Evolutionary conservation across 306 rosid species (phyloP).

Genomic region (Herpetospermum pedunculosum): DNA sequence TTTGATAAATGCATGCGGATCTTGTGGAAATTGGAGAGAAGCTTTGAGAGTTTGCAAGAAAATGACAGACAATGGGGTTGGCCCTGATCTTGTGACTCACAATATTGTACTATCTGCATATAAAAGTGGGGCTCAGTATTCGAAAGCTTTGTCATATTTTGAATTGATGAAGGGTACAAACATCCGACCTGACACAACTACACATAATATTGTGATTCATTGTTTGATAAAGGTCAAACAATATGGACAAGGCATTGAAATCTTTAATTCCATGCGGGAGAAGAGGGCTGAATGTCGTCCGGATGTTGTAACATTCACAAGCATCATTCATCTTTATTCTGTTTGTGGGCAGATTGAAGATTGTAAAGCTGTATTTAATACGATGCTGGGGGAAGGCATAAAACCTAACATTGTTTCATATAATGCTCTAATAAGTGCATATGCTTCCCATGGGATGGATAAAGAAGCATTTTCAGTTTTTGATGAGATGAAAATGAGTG

Average conservation of each 20-base stretch:
- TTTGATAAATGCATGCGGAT: constrained; percentile 94
- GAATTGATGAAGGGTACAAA: constrained; percentile 89
- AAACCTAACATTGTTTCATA: constrained; percentile 73
- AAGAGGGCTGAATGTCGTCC: constrained; percentile 69
- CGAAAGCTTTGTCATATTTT: constrained; percentile 84
- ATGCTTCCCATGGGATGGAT: constrained; percentile 72
- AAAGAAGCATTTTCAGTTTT: constrained; percentile 54
- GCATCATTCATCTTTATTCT: constrained; percentile 76
- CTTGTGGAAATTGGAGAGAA: constrained; percentile 94
- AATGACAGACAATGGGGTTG: constrained; percentile 95
- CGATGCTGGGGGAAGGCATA: constrained; percentile 76
- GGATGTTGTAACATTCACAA: constrained; percentile 82
- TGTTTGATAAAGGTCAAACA: constrained; percentile 69
- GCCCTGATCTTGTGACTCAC: constrained; percentile 98
- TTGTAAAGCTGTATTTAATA: constrained; percentile 56
- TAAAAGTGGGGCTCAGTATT: constrained; percentile 78
- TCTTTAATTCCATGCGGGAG: constrained; percentile 73
- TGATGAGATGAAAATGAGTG: constrained; percentile 50
- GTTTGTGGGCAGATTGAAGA: constrained; percentile 61
- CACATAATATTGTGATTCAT: constrained; percentile 73
- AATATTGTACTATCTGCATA: constrained; percentile 78
- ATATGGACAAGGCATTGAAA: constrained; percentile 52
- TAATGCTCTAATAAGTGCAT: constrained; percentile 73
- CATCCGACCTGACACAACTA: constrained; percentile 68
- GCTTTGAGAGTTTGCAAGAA: constrained; percentile 80